Conservation (phyloP, 2,329 filamentous ascomycete species). For the Penicillium sp. region DNA sequence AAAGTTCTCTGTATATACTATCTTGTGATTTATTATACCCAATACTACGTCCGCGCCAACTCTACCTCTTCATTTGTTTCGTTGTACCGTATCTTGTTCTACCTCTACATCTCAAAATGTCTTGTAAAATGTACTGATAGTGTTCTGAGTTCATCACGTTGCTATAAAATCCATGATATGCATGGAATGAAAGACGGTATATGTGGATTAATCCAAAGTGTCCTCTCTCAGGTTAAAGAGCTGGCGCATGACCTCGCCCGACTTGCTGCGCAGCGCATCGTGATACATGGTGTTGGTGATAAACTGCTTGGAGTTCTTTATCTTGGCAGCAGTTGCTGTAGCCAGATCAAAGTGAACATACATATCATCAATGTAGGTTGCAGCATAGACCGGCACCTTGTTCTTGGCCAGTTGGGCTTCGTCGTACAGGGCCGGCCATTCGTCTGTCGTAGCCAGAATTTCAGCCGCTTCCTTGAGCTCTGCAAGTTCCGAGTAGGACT, state of each 20-base stretch:
- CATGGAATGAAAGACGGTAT: background rate
- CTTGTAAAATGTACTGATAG: background rate
- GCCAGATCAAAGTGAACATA: slow-evolving; percentile 80
- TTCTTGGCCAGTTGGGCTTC: slow-evolving; percentile 70
- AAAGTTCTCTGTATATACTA: slow-evolving; percentile 2
- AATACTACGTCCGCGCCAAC: background rate
- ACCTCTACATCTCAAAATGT: background rate
- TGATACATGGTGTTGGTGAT: slow-evolving; percentile 88
- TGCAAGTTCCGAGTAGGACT: slow-evolving; percentile 73
- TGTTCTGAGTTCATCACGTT: background rate
- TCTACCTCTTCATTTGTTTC: background rate
- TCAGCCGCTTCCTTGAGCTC: slow-evolving; percentile 67
- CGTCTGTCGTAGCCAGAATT: slow-evolving; percentile 62
- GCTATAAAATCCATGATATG: background rate
- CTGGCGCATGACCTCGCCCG: slow-evolving; percentile 72
- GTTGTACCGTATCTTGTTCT: background rate
- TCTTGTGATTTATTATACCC: slow-evolving; percentile 7
- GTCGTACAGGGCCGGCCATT: slow-evolving; percentile 78
- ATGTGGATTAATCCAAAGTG: slow-evolving; percentile 50
- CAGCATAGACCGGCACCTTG: slow-evolving; percentile 80
- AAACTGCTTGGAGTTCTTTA: slow-evolving; percentile 75
- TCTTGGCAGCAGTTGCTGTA: slow-evolving; percentile 68
- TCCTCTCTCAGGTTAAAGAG: slow-evolving; percentile 76
- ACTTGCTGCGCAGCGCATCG: slow-evolving; percentile 70
- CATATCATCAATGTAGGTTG: slow-evolving; percentile 83